Evolutionary conservation across 192 early-diverging fungal species (phyloP), one percentile per base, ranked within the genome.

Genomic region (Dispira simplex): DNA sequence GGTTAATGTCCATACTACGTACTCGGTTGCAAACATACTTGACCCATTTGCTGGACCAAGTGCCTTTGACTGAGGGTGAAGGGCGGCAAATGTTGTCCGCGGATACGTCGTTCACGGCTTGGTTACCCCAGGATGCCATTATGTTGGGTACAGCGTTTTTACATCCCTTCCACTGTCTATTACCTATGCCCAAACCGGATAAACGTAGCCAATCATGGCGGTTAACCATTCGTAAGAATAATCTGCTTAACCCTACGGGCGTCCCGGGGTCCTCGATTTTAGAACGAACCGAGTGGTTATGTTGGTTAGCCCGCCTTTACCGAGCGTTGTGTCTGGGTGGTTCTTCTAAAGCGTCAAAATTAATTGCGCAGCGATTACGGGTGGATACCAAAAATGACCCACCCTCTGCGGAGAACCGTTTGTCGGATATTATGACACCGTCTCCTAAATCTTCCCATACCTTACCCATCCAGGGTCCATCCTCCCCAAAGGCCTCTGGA

Each of bases 71-170:
- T 6, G 32, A 39, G 32, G 32, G 32, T 39, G 48, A 51, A 23
- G 8, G 8, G 21, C 3, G 21, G 4, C 48, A 51, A 9, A 9
- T 51, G 8, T 16, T 51, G 18, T 23, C 16, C 3, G 48, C 48
- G 8, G 21, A 23, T 23, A 8, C 32, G 8, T 1, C 58, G 21
- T 44, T 44, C 32, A 18, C 0, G 32, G 39, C 58, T 16, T 60
- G 58, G 58, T 21, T 60, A 44, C 58, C 58, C 9, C 58, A 60
- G 11, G 58, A 60, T 21, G 16, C 32, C 26, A 14, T 60, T 28
- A 43, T 60, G 27, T 18, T 60, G 39, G 58, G 58, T 3, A 14
- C 39, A 14, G 14, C 1, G 9, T 13, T 44, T 44, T 60, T 60
- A 16, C 26, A 44, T 3, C 12, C 11, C 1, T 21, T 27, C 11